phyloP scores from a whole-genome alignment of 1,284 basidiomycete genomes.

The Cutaneotrichosporon dermatis region DNA sequence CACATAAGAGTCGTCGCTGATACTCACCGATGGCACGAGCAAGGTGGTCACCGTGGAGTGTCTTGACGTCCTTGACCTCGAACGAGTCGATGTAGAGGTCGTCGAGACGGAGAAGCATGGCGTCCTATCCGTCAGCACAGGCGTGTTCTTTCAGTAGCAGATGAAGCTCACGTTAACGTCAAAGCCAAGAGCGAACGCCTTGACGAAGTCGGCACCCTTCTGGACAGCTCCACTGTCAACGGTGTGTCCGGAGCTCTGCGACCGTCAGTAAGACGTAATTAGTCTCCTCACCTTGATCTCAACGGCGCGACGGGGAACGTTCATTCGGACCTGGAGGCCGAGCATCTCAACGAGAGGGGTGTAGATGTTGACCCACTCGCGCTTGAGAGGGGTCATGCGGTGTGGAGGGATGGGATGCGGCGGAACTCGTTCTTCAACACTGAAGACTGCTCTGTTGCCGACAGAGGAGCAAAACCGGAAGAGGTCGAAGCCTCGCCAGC shows the following conservation, averaged over 20 bases:
- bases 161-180: conserved; percentile 68
- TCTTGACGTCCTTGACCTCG: conserved; percentile 99
- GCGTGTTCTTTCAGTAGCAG: neutral
- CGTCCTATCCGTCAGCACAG: conserved; percentile 59
- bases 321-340: conserved; percentile 94
- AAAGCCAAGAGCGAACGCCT: conserved; percentile 91
- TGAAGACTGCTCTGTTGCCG: conserved; percentile 26
- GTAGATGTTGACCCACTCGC: conserved; percentile 96
- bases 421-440: conserved; percentile 68
- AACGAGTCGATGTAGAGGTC: conserved; percentile 98
- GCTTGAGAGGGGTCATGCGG: conserved; percentile 93
- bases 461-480: conserved; percentile 43
- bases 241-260: conserved; percentile 87
- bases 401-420: conserved; percentile 88
- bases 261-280: neutral
- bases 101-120: conserved; percentile 88
- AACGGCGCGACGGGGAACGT: conserved; percentile 78
- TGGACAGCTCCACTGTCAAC: conserved; percentile 86
- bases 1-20: neutral
- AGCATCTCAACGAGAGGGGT: conserved; percentile 92
- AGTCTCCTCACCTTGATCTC: conserved; percentile 73
- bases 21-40: conserved; percentile 83
- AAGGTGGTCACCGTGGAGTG: conserved; percentile 92
- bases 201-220: conserved; percentile 97
- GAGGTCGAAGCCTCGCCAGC: conserved; percentile 21